Base-by-base conservation (phyloP, 1,284 basidiomycete genomes). In the Fomitopsis schrenkii region DNA sequence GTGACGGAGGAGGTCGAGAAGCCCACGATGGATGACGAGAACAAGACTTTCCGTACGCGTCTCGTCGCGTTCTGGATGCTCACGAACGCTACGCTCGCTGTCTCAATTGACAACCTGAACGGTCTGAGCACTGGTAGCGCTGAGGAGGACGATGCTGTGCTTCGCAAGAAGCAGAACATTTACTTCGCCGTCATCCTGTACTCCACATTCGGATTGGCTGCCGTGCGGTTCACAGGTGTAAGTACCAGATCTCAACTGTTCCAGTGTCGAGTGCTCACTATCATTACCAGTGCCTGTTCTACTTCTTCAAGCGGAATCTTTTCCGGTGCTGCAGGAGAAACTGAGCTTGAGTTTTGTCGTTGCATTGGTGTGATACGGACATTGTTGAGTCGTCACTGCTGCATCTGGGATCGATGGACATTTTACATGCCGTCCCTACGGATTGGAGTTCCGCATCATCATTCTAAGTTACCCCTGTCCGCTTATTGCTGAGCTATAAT, bases 31-130 rank as follows among this genome's bases (percentile, higher is more conserved):
- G 95, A 97, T 71, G 94, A 95, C 71, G 82, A 90, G 75, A 97
- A 97, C 79, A 93, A 90, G 77, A 96, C 95, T 1, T 97, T 97
- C 90, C 88, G 95, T 65, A 96, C 94, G 1, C 88, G 93, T 64
- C 80, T 95, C 8, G 93, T 96, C 56, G 85, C 90, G 2, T 79
- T 84, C 61, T 97, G 95, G 95, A 91, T 97, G 83, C 76, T 96
- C 60, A 76, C 85, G 10, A 97, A 97, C 71, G 92, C 91, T 22
- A 81, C 75, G 3, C 79, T 97, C 17, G 88, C 93, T 10, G 84
- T 97, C 58, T 86, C 91, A 17, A 93, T 97, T 63, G 86, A 91
- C 74, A 94, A 91, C 65, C 79, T 95, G 67, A 94, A 93, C 68
- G 94, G 95, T 19, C 71, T 94, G 55, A 77, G 80, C 4, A 83